Conservation (phyloP, 2,329 filamentous ascomycete species). For the Podosphaera fusca region DNA sequence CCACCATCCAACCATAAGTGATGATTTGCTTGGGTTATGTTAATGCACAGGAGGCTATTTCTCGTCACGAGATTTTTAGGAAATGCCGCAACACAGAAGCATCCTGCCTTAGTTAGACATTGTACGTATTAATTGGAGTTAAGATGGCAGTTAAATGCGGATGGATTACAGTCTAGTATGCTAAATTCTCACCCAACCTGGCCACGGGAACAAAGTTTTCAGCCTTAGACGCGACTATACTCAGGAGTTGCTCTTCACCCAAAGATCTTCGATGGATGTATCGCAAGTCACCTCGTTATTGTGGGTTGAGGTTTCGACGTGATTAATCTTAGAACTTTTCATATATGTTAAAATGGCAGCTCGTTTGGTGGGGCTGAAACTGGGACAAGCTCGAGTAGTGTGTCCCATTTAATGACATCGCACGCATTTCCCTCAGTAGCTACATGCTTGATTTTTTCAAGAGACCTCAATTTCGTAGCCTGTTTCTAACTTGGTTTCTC, state of each 20-base stretch:
- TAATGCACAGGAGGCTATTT: conserved; percentile 23
- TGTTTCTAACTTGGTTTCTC: background rate
- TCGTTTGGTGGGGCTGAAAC: background rate
- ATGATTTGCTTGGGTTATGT: conserved; percentile 61
- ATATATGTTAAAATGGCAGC: no score
- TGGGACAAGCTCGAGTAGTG: background rate
- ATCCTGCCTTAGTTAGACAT: background rate
- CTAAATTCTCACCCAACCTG: background rate
- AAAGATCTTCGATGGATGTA: background rate
- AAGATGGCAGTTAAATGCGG: background rate
- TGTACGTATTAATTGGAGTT: background rate
- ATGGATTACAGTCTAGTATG: background rate
- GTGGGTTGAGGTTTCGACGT: background rate
- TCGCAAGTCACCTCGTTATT: background rate
- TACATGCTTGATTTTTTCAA: background rate
- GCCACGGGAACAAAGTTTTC: background rate
- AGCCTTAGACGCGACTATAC: background rate
- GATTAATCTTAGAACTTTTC: background rate
- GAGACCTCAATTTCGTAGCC: background rate
- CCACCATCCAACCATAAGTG: conserved; percentile 23
- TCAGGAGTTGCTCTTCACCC: background rate
- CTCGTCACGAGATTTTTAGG: background rate
- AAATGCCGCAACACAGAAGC: background rate
- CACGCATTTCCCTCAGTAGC: background rate
- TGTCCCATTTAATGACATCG: background rate